Conservation (phyloP, 768 basidiomycete genomes). For the Tremella fuciformis region DNA sequence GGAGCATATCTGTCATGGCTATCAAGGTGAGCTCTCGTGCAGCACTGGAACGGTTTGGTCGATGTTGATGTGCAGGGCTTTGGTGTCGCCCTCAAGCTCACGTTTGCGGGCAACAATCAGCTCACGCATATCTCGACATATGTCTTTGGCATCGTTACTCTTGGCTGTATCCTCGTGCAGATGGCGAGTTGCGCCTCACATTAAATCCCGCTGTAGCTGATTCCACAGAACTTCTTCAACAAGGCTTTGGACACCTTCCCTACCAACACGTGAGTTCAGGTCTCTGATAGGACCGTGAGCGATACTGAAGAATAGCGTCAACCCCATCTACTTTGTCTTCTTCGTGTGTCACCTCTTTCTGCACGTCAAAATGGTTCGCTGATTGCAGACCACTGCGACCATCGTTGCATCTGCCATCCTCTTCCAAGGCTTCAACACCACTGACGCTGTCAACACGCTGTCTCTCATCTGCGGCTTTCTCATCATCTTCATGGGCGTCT, state of each 20-base stretch:
- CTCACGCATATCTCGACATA: constrained; percentile 94
- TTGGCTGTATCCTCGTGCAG: constrained; percentile 65
- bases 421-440: constrained; percentile 95
- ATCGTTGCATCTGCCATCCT: constrained; percentile 91
- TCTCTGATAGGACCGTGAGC: background rate
- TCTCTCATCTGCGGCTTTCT: constrained; percentile 86
- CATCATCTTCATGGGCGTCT: constrained; percentile 92
- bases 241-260: constrained; percentile 95
- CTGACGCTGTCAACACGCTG: constrained; percentile 72
- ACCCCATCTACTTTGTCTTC: constrained; percentile 96
- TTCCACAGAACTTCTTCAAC: constrained; percentile 67
- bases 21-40: constrained; percentile 61
- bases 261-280: constrained; percentile 80
- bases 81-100: constrained; percentile 93
- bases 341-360: constrained; percentile 55
- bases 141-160: constrained; percentile 80
- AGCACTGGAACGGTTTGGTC: background rate
- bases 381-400: constrained; percentile 66
- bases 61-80: constrained; percentile 60
- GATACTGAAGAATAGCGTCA: constrained; percentile 62
- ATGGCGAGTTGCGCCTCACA: constrained; percentile 51
- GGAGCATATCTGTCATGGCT: constrained; percentile 96
- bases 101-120: constrained; percentile 88
- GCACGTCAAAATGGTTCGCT: too few species aligned
- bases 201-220: background rate